These are phyloP conservation scores for Colletotrichum orchidophilum DNA, from an alignment of 2,329 filamentous ascomycete species.

Conservation along the genomic window DNA sequence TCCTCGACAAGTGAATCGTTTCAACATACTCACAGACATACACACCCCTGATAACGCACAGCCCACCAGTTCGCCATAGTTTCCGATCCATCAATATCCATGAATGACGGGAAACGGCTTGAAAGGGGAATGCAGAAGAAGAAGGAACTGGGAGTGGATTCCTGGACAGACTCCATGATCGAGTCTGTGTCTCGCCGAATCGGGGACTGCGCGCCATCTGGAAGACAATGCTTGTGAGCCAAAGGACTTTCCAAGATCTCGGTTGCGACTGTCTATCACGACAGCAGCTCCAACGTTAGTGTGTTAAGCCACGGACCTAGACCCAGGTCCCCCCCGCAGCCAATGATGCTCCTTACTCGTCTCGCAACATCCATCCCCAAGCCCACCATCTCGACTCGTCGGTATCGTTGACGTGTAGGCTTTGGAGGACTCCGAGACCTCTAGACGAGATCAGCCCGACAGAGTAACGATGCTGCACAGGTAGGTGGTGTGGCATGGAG, in stretches of 20 bases:
- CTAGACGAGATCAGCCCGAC: too few species aligned
- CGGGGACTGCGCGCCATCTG: not conserved
- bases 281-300: not conserved
- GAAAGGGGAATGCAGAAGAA: not conserved
- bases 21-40: not conserved
- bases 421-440: not conserved
- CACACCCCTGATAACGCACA: not conserved
- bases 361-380: not conserved
- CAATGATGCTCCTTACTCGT: not conserved
- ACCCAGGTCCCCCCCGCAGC: not conserved
- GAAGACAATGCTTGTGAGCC: not conserved
- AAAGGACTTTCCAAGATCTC: not conserved
- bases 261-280: not conserved
- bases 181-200: not conserved
- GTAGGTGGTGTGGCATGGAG: too few species aligned
- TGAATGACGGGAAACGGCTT: not conserved
- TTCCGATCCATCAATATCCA: too few species aligned
- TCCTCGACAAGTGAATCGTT: not conserved
- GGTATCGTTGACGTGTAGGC: not conserved
- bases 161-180: not conserved
- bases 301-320: not conserved
- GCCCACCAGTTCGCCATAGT: not conserved
- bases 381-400: not conserved
- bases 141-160: not conserved
- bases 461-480: not conserved